Conservation (phyloP, 2,329 filamentous ascomycete species). For the Exophiala aquamarina region DNA sequence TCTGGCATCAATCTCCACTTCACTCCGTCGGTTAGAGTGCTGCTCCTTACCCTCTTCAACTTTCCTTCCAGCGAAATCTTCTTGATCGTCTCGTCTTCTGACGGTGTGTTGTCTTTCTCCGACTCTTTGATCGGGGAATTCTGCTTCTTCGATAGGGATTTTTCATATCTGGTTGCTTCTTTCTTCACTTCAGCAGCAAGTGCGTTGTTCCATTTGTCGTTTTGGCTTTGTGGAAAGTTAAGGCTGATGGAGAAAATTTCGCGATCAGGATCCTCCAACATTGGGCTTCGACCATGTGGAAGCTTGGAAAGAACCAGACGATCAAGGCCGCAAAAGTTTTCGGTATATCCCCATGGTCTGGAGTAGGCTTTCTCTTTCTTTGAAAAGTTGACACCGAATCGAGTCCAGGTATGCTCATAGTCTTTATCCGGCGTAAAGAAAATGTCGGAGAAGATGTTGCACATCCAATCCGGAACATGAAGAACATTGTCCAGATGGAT, state of each 20-base stretch:
- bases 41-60: constrained; percentile 13
- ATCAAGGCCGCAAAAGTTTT: constrained; percentile 29
- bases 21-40: constrained; percentile 10
- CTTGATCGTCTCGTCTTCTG: constrained; percentile 4
- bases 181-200: constrained; percentile 8
- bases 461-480: constrained; percentile 36
- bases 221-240: constrained; percentile 27
- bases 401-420: constrained; percentile 28
- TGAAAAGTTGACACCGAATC: constrained; percentile 27
- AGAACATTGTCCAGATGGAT: constrained; percentile 35
- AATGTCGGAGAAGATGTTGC: constrained; percentile 32
- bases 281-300: constrained; percentile 25
- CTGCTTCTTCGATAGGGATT: constrained; percentile 7
- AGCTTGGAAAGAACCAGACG: constrained; percentile 22
- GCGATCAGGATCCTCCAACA: constrained; percentile 28
- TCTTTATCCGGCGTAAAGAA: constrained; percentile 16
- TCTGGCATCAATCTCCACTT: constrained; percentile 19
- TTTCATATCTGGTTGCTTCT: constrained; percentile 16
- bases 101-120: background rate
- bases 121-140: background rate
- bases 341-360: constrained; percentile 28
- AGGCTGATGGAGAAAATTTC: constrained; percentile 29
- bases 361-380: constrained; percentile 15
- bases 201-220: constrained; percentile 23
- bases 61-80: background rate